Base-by-base conservation (phyloP, 345 rosid genomes). In the Eucalyptus polybractea region DNA sequence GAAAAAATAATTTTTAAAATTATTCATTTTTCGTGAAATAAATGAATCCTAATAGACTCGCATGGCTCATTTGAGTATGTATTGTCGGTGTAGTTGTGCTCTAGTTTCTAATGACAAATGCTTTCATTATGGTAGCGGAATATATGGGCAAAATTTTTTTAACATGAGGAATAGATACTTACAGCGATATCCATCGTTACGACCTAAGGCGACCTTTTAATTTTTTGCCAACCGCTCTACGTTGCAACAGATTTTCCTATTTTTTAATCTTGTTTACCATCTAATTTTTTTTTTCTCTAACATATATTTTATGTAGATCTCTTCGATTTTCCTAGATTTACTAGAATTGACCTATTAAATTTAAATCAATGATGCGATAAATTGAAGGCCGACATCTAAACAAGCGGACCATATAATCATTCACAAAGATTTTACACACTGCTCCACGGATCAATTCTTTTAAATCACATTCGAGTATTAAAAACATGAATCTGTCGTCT, bases 41-140 rank as follows among this genome's bases (percentile, higher is more conserved):
- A 65, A n/a, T 4, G 1, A 15, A 65, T 4, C 1, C 5, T 13
- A 65, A 8, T 8, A 33, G 44, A 33, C 4, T 40, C 1, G 24
- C 10, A 17, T 33, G 22, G 2, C 12, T 10, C 5, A 1, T 72
- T 72, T 37, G 25, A 72, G 24, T 6, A 10, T 72, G 13, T 37
- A 42, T 37, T 37, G 45, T 72, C 22, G 4, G 8, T 10, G 83
- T 7, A 37, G 14, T 72, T 3, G 24, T 17, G 45, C 27, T 8
- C 27, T 72, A 37, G 14, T 72, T 37, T 72, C 7, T 37, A 37
- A 72, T 0, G 14, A 72, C 27, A 37, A 72, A 21, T 37, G 83
- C 25, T 40, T 37, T 72, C 2, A 37, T 37, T 11, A 19, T 7
- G 27, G 22, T 14, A 69, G 80, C 1, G 4, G 17, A 69, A 31